A percentile compares a stretch with the other conserved stretches of the same genome.
Conservation (phyloP, 352 stramenopile genomes). For the Pythium pyrilobum region DNA sequence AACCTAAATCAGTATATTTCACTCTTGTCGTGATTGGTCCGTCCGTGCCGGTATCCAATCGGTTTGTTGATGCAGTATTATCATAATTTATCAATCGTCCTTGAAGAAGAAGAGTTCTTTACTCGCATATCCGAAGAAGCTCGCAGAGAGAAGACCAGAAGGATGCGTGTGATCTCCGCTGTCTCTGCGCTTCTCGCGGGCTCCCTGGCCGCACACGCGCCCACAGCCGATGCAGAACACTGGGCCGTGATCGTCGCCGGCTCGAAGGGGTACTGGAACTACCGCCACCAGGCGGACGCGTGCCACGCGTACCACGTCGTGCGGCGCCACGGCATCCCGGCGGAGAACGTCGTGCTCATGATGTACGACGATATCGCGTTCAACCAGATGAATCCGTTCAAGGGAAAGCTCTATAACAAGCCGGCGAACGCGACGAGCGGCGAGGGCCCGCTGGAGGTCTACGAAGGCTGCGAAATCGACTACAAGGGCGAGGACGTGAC, state of each 20-base stretch:
- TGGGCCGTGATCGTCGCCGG: conserved; percentile 90
- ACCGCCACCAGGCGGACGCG: conserved; percentile 87
- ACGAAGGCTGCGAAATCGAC: conserved; percentile 77
- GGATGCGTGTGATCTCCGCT: too few species aligned
- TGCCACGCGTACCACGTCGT: conserved; percentile 91
- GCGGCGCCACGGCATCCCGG: conserved; percentile 77
- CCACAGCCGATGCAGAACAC: conserved; percentile 40
- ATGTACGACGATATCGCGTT: conserved; percentile 90
- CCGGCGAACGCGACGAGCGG: conserved; percentile 37
- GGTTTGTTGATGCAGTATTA: too few species aligned
- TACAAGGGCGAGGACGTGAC: conserved; percentile 77
- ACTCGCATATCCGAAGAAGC: too few species aligned
- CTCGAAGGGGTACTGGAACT: conserved; percentile 88
- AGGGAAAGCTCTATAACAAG: conserved; percentile 87
- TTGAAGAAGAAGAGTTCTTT: too few species aligned
- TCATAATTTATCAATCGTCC: too few species aligned
- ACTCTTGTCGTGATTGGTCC: too few species aligned
- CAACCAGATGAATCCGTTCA: conserved; percentile 80
- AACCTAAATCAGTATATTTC: too few species aligned
- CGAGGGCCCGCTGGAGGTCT: conserved; percentile 71
- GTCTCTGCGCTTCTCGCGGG: background rate
- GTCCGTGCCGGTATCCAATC: too few species aligned
- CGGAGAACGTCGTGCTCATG: conserved; percentile 90
- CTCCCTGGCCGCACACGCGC: background rate
- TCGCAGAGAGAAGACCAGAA: too few species aligned